A percentile compares a stretch with the other conserved stretches of the same genome.
phyloP scores from a whole-genome alignment of 2,329 filamentous ascomycete genomes.

The Thermothelomyces thermophilus region DNA sequence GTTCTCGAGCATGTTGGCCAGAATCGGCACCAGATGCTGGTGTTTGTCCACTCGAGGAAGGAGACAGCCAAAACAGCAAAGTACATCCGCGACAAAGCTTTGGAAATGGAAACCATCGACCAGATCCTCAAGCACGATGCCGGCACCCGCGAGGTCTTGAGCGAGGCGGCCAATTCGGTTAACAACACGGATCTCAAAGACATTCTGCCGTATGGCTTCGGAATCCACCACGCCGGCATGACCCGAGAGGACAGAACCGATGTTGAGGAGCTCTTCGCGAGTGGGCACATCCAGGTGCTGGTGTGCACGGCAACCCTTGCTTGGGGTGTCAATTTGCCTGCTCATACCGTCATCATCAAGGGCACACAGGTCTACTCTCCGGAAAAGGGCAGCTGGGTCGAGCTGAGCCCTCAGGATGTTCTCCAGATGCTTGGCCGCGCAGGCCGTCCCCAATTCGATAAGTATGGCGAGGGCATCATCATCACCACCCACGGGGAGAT shows the following conservation, averaged over 20 bases:
- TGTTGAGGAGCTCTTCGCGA: slow-evolving; percentile 89
- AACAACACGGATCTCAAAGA: slow-evolving; percentile 88
- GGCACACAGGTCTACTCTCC: slow-evolving; percentile 97
- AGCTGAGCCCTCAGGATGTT: slow-evolving; percentile 93
- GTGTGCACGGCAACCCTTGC: slow-evolving; percentile 97
- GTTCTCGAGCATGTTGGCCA: slow-evolving; percentile 92
- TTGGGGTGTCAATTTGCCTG: slow-evolving; percentile 97
- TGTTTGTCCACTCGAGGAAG: slow-evolving; percentile 97
- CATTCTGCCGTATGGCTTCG: slow-evolving; percentile 89
- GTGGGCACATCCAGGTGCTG: slow-evolving; percentile 87
- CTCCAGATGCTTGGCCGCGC: slow-evolving; percentile 98
- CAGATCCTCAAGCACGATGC: slow-evolving; percentile 92
- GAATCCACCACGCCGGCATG: slow-evolving; percentile 98
- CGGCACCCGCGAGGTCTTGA: slow-evolving; percentile 80
- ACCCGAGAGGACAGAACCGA: slow-evolving; percentile 88
- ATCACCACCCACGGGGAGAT: slow-evolving; percentile 94
- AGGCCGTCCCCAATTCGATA: slow-evolving; percentile 92
- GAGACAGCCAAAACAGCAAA: slow-evolving; percentile 97
- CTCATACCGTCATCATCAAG: slow-evolving; percentile 98
- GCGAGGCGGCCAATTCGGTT: slow-evolving; percentile 75
- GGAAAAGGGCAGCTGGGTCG: slow-evolving; percentile 97
- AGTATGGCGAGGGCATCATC: slow-evolving; percentile 96
- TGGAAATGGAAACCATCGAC: slow-evolving; percentile 96
- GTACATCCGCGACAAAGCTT: slow-evolving; percentile 90
- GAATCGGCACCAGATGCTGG: slow-evolving; percentile 94